Conservation (phyloP, 2,329 filamentous ascomycete genomes). For the Periglandula ipomoeae region DNA sequence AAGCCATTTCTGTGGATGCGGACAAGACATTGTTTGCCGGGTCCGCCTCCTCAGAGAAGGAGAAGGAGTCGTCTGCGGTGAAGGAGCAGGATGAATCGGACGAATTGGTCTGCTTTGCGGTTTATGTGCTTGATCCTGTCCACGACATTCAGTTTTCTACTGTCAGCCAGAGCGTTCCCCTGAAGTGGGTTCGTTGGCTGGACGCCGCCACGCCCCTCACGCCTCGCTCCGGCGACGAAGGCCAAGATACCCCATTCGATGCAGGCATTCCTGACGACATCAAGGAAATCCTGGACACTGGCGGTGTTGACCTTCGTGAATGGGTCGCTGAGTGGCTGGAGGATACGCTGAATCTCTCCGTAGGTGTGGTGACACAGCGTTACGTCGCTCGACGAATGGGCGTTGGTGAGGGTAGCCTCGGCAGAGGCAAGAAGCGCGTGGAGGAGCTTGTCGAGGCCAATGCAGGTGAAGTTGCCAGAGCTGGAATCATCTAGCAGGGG, state of each 20-base stretch:
- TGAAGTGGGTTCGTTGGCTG: slow-evolving; percentile 84
- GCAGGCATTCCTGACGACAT: slow-evolving; percentile 66
- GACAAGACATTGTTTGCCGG: slow-evolving; percentile 61
- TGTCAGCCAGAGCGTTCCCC: slow-evolving; percentile 73
- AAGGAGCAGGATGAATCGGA: slow-evolving; percentile 45
- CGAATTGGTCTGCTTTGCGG: slow-evolving; percentile 61
- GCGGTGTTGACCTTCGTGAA: slow-evolving; percentile 80
- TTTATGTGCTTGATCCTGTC: slow-evolving; percentile 79
- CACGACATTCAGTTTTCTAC: slow-evolving; percentile 83
- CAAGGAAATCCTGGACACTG: slow-evolving; percentile 66
- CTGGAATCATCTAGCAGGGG: slow-evolving; percentile 40
- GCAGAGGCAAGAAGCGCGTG: slow-evolving; percentile 51
- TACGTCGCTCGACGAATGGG: slow-evolving; percentile 96
- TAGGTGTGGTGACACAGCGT: slow-evolving; percentile 83
- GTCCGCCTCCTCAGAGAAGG: slow-evolving; percentile 41
- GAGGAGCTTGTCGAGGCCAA: slow-evolving; percentile 48
- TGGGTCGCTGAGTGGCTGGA: slow-evolving; percentile 98
- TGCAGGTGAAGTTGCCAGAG: slow-evolving; percentile 50
- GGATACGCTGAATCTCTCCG: slow-evolving; percentile 66
- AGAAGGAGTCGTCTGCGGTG: slow-evolving; percentile 44
- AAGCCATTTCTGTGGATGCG: slow-evolving; percentile 63
- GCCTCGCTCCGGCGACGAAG: slow-evolving; percentile 41
- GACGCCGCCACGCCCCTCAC: slow-evolving; percentile 60
- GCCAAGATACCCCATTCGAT: slow-evolving; percentile 26
- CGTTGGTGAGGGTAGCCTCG: slow-evolving; percentile 69